These are phyloP conservation scores for Plicaturopsis crispa DNA, from an alignment of 768 basidiomycete genomes.

Conservation along the genomic window DNA sequence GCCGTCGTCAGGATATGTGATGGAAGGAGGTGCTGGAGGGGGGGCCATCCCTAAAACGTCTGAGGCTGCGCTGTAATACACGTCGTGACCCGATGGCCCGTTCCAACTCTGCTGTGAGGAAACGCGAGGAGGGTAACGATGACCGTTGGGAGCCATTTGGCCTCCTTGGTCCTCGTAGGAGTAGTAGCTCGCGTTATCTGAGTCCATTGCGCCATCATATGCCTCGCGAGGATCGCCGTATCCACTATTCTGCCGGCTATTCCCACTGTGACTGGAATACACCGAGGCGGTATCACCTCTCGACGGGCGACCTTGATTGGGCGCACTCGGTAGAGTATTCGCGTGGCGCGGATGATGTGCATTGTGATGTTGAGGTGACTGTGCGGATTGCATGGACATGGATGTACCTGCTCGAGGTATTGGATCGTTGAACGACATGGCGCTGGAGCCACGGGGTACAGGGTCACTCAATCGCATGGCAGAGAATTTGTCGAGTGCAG, in stretches of 20 bases:
- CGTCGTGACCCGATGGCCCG: conserved; percentile 32
- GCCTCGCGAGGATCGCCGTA: conserved; percentile 17
- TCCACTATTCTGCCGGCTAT: conserved; percentile 19
- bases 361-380: conserved; percentile 13
- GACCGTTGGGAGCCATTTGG: conserved; percentile 21
- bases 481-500: conserved; percentile 43
- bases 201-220: conserved; percentile 20
- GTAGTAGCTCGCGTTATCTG: conserved; percentile 27
- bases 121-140: conserved; percentile 9
- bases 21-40: conserved; percentile 32
- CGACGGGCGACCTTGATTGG: conserved; percentile 12
- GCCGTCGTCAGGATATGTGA: not conserved
- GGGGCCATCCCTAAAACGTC: conserved; percentile 75
- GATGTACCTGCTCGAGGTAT: conserved; percentile 50
- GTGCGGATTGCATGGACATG: conserved; percentile 35
- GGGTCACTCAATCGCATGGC: conserved; percentile 45
- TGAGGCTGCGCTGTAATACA: conserved; percentile 65
- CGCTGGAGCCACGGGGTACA: conserved; percentile 20
- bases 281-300: conserved; percentile 16
- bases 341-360: conserved; percentile 31
- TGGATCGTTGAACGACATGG: conserved; percentile 31
- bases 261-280: conserved; percentile 26
- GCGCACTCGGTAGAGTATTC: conserved; percentile 30
- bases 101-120: conserved; percentile 12
- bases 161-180: conserved; percentile 28